phyloP scores from a whole-genome alignment of 768 basidiomycete species.

The Boletus bicolor region DNA sequence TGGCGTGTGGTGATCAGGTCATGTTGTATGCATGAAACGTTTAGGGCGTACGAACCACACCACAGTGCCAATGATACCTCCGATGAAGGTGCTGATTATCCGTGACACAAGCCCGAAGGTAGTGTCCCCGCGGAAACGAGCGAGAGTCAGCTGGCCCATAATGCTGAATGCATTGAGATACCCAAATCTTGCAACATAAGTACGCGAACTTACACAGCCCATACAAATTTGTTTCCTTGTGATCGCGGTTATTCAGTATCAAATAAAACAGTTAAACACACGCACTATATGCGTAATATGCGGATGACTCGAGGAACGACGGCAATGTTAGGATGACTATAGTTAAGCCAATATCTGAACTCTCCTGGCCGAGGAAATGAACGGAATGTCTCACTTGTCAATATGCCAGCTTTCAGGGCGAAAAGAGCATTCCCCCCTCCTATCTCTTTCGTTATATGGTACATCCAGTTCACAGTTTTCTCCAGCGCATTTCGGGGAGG shows the following conservation, averaged over 20 bases:
- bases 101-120: conserved; percentile 61
- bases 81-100: conserved; percentile 61
- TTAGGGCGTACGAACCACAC: conserved; percentile 53
- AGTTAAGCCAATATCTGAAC: not conserved
- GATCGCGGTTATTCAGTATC: conserved; percentile 3
- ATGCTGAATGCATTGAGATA: conserved; percentile 39
- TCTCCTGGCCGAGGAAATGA: not conserved
- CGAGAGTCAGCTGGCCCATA: conserved; percentile 71
- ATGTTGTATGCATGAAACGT: not conserved
- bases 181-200: not conserved
- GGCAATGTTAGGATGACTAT: conserved; percentile 59
- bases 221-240: conserved; percentile 60
- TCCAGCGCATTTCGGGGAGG: conserved; percentile 65
- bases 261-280: conserved; percentile 4
- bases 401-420: conserved; percentile 65
- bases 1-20: conserved; percentile 20
- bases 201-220: conserved; percentile 57
- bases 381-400: conserved; percentile 46
- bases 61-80: conserved; percentile 57
- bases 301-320: conserved; percentile 51
- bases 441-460: conserved; percentile 38
- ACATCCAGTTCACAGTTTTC: conserved; percentile 43
- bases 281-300: conserved; percentile 57
- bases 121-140: conserved; percentile 75
- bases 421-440: conserved; percentile 61